Conservation (phyloP, 257 asterid genomes). For the Nicotiana obtusifolia region DNA sequence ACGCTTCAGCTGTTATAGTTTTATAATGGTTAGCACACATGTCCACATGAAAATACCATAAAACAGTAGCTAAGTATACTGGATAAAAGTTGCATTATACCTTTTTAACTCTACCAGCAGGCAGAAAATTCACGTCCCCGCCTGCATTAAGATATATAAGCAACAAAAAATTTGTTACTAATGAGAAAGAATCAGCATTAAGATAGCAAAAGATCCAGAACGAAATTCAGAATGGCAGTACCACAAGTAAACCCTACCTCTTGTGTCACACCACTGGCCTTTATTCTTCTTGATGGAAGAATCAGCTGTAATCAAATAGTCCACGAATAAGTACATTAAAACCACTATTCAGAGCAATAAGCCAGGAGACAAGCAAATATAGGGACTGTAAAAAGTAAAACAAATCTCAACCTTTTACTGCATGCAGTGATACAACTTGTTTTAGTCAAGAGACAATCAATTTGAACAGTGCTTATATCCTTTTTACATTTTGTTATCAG, state of each 20-base stretch:
- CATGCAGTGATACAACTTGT: background rate
- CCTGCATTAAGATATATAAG: constrained; percentile 29
- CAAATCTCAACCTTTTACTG: background rate
- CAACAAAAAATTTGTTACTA: background rate
- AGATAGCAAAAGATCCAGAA: background rate
- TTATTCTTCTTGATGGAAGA: constrained; percentile 32
- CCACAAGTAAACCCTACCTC: constrained; percentile 31
- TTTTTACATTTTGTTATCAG: background rate
- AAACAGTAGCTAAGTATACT: constrained; percentile 1
- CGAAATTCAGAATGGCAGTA: background rate
- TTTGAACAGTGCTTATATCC: background rate
- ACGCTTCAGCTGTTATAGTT: background rate
- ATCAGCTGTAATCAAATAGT: constrained; percentile 32
- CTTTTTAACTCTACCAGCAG: constrained; percentile 50
- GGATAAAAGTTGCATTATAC: constrained; percentile 24
- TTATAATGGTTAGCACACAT: background rate
- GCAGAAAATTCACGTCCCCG: constrained; percentile 36
- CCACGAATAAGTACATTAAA: constrained; percentile 14
- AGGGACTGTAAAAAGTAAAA: background rate
- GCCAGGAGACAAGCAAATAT: background rate
- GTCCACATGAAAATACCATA: background rate
- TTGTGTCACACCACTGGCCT: constrained; percentile 25
- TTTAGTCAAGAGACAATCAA: background rate
- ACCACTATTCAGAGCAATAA: background rate
- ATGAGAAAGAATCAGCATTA: background rate